Evolutionary conservation across 345 rosid genomes (phyloP).

Genomic region (Schrenkiella parvula): DNA sequence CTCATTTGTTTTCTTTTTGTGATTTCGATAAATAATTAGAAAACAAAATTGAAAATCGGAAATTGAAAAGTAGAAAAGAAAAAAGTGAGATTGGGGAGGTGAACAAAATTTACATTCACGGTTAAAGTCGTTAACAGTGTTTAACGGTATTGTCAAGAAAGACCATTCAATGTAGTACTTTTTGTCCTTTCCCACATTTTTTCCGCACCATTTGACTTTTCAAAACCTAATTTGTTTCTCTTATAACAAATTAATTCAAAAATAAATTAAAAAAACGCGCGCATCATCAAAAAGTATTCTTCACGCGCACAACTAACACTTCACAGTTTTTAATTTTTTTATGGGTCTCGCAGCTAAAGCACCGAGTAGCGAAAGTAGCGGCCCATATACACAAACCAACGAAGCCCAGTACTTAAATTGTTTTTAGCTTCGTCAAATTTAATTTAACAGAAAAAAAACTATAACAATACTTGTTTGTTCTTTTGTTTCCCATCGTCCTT

Average conservation of each 20-base stretch:
- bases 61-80: background rate
- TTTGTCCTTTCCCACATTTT: background rate
- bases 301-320: background rate
- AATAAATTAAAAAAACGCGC: background rate
- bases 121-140: conserved; percentile 31
- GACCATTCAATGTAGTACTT: background rate
- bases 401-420: background rate
- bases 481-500: no score
- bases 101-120: conserved; percentile 14
- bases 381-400: background rate
- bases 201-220: background rate
- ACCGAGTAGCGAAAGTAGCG: background rate
- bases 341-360: background rate
- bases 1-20: background rate
- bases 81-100: background rate
- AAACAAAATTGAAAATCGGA: background rate
- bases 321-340: no score
- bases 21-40: background rate
- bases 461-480: no score
- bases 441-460: no score
- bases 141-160: conserved; percentile 29
- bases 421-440: no score
- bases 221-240: background rate
- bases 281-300: background rate
- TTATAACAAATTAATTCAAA: no score